phyloP scores from a whole-genome alignment of 352 stramenopile genomes.

The Phytophthora pini region DNA sequence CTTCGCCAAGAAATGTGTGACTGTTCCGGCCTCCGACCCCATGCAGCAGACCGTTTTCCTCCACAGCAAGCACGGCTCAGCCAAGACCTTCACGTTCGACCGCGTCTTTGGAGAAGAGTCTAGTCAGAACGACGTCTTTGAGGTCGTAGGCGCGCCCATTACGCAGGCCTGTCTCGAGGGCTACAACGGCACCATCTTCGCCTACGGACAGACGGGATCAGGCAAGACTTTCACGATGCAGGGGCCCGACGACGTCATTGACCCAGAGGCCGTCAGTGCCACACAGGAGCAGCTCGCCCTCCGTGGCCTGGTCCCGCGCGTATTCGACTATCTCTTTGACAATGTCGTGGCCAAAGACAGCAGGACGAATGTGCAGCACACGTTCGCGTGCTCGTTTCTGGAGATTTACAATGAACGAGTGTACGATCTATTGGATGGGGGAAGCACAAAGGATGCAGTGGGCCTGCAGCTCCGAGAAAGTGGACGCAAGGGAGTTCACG shows the following conservation, averaged over 20 bases:
- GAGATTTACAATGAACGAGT: constrained; percentile 97
- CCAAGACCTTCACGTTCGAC: constrained; percentile 92
- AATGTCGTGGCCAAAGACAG: constrained; percentile 36
- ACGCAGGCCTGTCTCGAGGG: constrained; percentile 77
- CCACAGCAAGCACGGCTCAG: constrained; percentile 49
- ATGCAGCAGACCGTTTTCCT: constrained; percentile 69
- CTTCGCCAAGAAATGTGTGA: constrained; percentile 70
- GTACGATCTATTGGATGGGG: constrained; percentile 90
- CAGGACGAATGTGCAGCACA: constrained; percentile 56
- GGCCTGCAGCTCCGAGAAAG: constrained; percentile 79
- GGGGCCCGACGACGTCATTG: constrained; percentile 73
- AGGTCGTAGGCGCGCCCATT: constrained; percentile 85
- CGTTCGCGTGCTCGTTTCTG: constrained; percentile 89
- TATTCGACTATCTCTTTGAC: constrained; percentile 88
- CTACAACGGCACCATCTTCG: constrained; percentile 91
- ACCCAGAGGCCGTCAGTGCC: constrained; percentile 37
- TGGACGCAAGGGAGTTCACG: constrained; percentile 74
- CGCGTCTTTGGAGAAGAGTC: constrained; percentile 90
- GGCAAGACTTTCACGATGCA: constrained; percentile 91
- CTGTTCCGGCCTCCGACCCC: constrained; percentile 48
- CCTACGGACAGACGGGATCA: constrained; percentile 85
- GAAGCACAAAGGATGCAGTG: constrained; percentile 55
- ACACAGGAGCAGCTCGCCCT: constrained; percentile 46
- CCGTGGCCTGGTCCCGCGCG: constrained; percentile 75
- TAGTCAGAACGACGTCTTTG: constrained; percentile 93